Base-by-base conservation (phyloP, 306 rosid species). In the Sindora glabra region DNA sequence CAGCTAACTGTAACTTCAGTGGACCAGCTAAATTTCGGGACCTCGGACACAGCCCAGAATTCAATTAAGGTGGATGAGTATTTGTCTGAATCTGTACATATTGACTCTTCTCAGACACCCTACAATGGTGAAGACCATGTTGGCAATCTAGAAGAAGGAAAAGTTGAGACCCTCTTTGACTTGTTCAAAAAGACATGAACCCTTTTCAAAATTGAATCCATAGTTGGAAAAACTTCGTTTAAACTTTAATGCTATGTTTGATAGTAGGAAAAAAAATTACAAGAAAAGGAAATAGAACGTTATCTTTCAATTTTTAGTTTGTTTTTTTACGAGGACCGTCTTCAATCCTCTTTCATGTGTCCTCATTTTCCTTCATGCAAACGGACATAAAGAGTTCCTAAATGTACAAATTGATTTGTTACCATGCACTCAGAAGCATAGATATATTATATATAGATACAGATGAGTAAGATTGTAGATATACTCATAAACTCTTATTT, bases 121-220 rank as follows among this genome's bases (percentile, higher is more conserved):
- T 5, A 50, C 58, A 47, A 44, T 3, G 64, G 65, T 8, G 74
- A 69, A 46, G 81, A 75, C 6, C 64, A 36, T 59, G 67, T 46
- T 51, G 73, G 25, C 50, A 36, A 23, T 25, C 36, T 30, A 67
- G 81, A 36, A 25, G 83, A 71, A 59, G 74, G 61, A 16, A 75
- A 44, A 27, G 71, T 64, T 9, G 81, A 79, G 65, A 85, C 96
- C 30, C 87, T 88, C 40, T 58, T 67, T 26, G 88, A 86, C 46
- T 81, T 92, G 77, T 89, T 88, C 81, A 75, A 71, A 45, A 80
- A 76, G 65, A 81, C 95, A 48, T 79, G 77, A 74, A 60, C 40
- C 11, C 9, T 53, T 41, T 22, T 16, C 13, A 49, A 22, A n/a
- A n/a, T n/a, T 32, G 34, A 16, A 23, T 45, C 17, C 51, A 44